Base-by-base conservation (phyloP, 805 yeast species). In the Scheffersomyces spartinae region DNA sequence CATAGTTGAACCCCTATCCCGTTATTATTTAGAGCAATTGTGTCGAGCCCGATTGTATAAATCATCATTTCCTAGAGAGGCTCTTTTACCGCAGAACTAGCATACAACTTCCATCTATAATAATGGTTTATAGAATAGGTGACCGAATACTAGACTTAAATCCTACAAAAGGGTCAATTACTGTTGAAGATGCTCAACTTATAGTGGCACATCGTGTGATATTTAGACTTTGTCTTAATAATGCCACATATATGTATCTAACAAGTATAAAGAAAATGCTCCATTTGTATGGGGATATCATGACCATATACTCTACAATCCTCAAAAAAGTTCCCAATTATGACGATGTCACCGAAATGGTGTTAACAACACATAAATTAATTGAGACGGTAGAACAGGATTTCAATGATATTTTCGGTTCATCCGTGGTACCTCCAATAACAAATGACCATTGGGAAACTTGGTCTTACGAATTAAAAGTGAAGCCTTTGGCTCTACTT, bases 41-140 rank as follows among this genome's bases (percentile, higher is more conserved):
- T n/a, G n/a, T n/a, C n/a, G n/a, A n/a, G n/a, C n/a, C n/a, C n/a
- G n/a, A n/a, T n/a, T n/a, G n/a, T n/a, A n/a, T n/a, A n/a, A n/a
- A n/a, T n/a, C n/a, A n/a, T n/a, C n/a, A n/a, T n/a, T n/a, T n/a
- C n/a, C n/a, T n/a, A n/a, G n/a, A n/a, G n/a, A n/a, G n/a, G n/a
- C n/a, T n/a, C n/a, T n/a, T n/a, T n/a, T n/a, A n/a, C n/a, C n/a
- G n/a, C n/a, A n/a, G n/a, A n/a, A n/a, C n/a, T n/a, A n/a, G n/a
- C n/a, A n/a, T n/a, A n/a, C n/a, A n/a, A n/a, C n/a, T n/a, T n/a
- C n/a, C n/a, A n/a, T n/a, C n/a, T n/a, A n/a, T n/a, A n/a, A n/a
- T n/a, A n/a, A 57, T 57, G 63, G 47, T 61, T 2, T 57, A 56
- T 29, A 46, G 54, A 10, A 48, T 57, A 26, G 64, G 61, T 5